Percentiles rank a stretch among this genome's conserved stretches.
Evolutionary conservation across 2,329 filamentous ascomycete species (phyloP).

Genomic region (Botryotinia calthae): DNA sequence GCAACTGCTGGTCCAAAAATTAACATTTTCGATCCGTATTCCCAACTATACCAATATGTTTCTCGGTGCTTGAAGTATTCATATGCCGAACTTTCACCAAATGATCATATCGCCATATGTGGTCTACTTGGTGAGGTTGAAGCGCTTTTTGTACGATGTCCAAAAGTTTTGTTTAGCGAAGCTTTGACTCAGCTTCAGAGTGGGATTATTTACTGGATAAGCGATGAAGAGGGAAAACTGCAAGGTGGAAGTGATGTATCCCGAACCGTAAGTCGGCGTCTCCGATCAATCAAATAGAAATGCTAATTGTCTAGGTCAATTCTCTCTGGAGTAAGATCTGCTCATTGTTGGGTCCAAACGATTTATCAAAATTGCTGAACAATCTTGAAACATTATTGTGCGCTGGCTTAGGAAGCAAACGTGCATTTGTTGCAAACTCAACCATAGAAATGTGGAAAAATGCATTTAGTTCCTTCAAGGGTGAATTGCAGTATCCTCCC

Average conservation of each 20-base stretch:
- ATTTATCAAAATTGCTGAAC: conserved; percentile 47
- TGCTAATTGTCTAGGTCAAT: conserved; percentile 46
- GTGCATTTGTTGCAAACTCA: conserved; percentile 51
- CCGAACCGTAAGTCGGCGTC: conserved; percentile 45
- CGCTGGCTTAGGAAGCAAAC: conserved; percentile 58
- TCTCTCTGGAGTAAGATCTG: conserved; percentile 52
- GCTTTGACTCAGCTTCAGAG: conserved; percentile 56
- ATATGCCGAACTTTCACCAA: conserved; percentile 47
- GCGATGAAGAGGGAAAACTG: conserved; percentile 51
- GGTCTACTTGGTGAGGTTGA: conserved; percentile 48
- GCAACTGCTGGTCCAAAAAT: conserved; percentile 43
- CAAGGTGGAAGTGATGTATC: conserved; percentile 44
- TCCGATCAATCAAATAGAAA: conserved; percentile 8
- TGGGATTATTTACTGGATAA: conserved; percentile 62
- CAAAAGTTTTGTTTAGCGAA: conserved; percentile 41
- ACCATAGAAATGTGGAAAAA: conserved; percentile 66
- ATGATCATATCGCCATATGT: conserved; percentile 46
- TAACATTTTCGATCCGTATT: conserved; percentile 58
- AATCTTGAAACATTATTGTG: conserved; percentile 55
- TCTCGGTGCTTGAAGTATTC: conserved; percentile 51
- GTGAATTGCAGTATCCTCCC: conserved; percentile 59
- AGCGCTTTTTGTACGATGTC: conserved; percentile 42
- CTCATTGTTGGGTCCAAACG: conserved; percentile 33
- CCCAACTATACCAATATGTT: conserved; percentile 62
- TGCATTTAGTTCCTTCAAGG: conserved; percentile 60